Evolutionary conservation across 441 rosid species (phyloP).

Genomic region (Bruguiera hainesii): DNA sequence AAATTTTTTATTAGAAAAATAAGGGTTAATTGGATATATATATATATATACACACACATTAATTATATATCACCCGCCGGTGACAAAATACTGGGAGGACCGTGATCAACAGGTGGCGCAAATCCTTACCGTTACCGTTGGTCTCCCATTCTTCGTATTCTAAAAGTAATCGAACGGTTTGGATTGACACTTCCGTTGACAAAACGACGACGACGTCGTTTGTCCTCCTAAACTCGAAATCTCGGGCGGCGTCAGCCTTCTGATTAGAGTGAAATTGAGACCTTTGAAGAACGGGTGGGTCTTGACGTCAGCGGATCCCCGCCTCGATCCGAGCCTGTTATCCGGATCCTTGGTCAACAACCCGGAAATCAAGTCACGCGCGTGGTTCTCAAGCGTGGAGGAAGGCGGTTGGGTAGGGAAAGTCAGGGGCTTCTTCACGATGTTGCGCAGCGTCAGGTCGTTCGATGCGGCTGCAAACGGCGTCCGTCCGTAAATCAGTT

Average conservation of each 20-base stretch:
- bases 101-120: slow-evolving; percentile 33
- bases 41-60: too few relatives aligned
- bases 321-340: slow-evolving; percentile 55
- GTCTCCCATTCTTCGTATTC: slow-evolving; percentile 1
- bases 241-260: slow-evolving; percentile 72
- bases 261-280: slow-evolving; percentile 63
- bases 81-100: slow-evolving; percentile 35
- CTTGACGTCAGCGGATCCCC: slow-evolving; percentile 70
- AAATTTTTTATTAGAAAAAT: too few relatives aligned
- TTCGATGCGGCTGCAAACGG: slow-evolving; percentile 65
- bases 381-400: slow-evolving; percentile 45
- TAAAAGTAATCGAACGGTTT: slow-evolving; percentile 69
- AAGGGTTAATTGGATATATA: too few relatives aligned
- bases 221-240: slow-evolving; percentile 38
- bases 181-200: slow-evolving; percentile 26
- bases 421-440: slow-evolving; percentile 46
- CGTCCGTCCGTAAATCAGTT: slow-evolving; percentile 69
- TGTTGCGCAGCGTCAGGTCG: slow-evolving; percentile 73
- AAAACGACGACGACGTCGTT: slow-evolving; percentile 33
- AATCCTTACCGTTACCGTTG: slow-evolving; percentile 23
- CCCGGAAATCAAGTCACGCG: slow-evolving; percentile 54
- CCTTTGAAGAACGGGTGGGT: slow-evolving; percentile 74
- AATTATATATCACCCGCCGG: slow-evolving; percentile 17
- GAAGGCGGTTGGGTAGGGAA: slow-evolving; percentile 54
- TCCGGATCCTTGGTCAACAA: slow-evolving; percentile 68